Evolutionary conservation across 495 filamentous ascomycete species (phyloP).

Genomic region (Daldinia vernicosa): DNA sequence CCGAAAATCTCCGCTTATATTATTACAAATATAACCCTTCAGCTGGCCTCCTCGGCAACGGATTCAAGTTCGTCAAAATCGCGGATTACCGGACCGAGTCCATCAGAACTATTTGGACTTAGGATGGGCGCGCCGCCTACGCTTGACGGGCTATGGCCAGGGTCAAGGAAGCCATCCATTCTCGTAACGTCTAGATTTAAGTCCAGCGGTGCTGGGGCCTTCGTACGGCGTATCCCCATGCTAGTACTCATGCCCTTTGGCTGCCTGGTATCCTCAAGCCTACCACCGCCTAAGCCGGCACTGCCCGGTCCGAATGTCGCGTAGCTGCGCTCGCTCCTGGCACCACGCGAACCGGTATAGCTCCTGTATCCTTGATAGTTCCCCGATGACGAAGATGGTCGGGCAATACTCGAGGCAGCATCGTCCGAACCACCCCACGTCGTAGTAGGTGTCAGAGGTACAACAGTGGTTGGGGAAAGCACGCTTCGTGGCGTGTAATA

Average conservation of each 20-base stretch:
- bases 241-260: slow-evolving; percentile 7
- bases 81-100: slow-evolving; percentile 50
- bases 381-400: slow-evolving; percentile 27
- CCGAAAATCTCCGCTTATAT: too few species aligned
- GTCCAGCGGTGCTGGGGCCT: slow-evolving; percentile 38
- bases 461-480: slow-evolving; percentile 33
- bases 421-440: slow-evolving; percentile 48
- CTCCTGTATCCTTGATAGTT: slow-evolving; percentile 6
- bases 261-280: slow-evolving; percentile 33
- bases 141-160: slow-evolving; percentile 43
- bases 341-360: slow-evolving; percentile 22
- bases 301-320: slow-evolving; percentile 32
- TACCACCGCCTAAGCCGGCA: slow-evolving; percentile 12
- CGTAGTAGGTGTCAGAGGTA: slow-evolving; percentile 30
- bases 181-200: slow-evolving; percentile 25
- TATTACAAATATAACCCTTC: background rate
- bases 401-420: slow-evolving; percentile 40
- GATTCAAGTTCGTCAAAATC: slow-evolving; percentile 57
- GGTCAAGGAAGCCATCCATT: slow-evolving; percentile 41
- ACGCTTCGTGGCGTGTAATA: slow-evolving; percentile 43
- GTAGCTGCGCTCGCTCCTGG: slow-evolving; percentile 35
- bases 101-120: slow-evolving; percentile 40
- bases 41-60: slow-evolving; percentile 35
- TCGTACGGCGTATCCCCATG: slow-evolving; percentile 18
- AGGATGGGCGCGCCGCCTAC: slow-evolving; percentile 30